A percentile compares a stretch with the other conserved stretches of the same genome.
These are phyloP conservation scores for Nitzschia sp. DNA, from an alignment of 108 stramenopile genomes.

Conservation along the genomic window DNA sequence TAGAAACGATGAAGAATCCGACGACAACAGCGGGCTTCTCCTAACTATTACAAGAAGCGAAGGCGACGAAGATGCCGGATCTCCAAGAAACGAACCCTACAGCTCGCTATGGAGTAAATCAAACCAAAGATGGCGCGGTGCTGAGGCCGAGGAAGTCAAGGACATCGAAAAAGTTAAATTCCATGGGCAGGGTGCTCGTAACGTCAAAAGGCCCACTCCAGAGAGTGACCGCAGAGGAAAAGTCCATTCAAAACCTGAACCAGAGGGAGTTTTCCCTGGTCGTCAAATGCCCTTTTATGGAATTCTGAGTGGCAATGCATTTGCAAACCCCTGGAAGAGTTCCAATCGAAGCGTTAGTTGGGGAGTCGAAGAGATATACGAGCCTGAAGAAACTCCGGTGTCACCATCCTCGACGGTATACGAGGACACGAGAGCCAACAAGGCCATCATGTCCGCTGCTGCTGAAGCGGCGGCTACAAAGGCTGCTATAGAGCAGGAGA, in stretches of 20 bases:
- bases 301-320: not conserved
- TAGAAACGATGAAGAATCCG: constrained; percentile 1
- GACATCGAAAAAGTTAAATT: not conserved
- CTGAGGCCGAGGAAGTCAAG: not conserved
- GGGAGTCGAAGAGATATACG: constrained; percentile 34
- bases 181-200: not conserved
- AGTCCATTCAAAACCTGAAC: not conserved
- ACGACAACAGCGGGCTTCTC: constrained; percentile 11
- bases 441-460: constrained; percentile 1
- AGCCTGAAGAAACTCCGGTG: not conserved
- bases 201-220: not conserved
- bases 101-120: not conserved
- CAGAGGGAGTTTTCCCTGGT: not conserved
- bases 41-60: constrained; percentile 8
- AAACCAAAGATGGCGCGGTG: not conserved
- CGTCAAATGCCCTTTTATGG: not conserved
- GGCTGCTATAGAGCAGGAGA: not conserved
- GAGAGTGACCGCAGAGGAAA: not conserved
- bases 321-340: constrained; percentile 4
- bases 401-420: not conserved
- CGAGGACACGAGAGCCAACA: not conserved
- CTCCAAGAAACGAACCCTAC: not conserved
- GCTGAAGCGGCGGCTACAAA: constrained; percentile 7
- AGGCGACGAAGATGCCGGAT: not conserved
- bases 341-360: constrained; percentile 23